Conservation (phyloP, 306 rosid genomes). For the Citrullus mucosospermus region DNA sequence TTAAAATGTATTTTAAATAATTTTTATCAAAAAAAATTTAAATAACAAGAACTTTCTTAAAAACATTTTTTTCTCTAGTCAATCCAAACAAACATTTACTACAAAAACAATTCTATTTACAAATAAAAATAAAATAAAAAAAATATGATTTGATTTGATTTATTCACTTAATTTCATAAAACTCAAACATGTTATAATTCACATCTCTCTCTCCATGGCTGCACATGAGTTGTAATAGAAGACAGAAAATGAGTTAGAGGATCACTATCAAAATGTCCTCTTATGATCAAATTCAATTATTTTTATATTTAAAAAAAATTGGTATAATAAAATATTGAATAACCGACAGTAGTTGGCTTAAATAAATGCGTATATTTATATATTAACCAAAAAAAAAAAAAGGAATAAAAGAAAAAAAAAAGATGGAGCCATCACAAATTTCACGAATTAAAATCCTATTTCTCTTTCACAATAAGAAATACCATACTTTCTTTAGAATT, state of each 20-base stretch:
- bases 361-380: background rate
- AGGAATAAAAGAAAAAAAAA: background rate
- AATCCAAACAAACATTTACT: too few species aligned
- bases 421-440: background rate
- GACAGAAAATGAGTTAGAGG: slow-evolving; percentile 7
- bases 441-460: background rate
- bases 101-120: too few species aligned
- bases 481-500: background rate
- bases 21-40: too few species aligned
- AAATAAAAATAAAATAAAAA: too few species aligned
- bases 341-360: slow-evolving; percentile 11
- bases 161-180: too few species aligned
- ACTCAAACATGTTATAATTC: too few species aligned
- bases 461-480: background rate
- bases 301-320: background rate
- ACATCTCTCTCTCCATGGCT: too few species aligned
- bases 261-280: slow-evolving; percentile 1
- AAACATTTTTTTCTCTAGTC: too few species aligned
- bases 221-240: background rate
- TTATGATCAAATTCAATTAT: background rate
- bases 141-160: too few species aligned
- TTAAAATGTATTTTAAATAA: too few species aligned
- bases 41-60: too few species aligned
- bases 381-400: too few species aligned
- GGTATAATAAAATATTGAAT: background rate